phyloP scores from a whole-genome alignment of 192 early-diverging fungal genomes.

The Coemansia sp. region DNA sequence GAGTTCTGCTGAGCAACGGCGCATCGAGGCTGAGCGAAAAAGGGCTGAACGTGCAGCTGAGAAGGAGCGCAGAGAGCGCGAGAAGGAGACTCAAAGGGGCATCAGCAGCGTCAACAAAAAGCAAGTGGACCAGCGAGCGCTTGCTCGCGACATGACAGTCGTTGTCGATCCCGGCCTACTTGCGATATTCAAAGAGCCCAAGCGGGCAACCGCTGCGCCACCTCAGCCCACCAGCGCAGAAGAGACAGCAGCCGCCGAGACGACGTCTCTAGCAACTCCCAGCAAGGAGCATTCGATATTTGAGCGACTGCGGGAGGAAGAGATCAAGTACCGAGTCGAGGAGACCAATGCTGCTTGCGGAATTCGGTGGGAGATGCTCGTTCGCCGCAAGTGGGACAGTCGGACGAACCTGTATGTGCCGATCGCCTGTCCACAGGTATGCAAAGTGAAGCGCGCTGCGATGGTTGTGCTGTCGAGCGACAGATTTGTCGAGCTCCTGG shows the following conservation, averaged over 20 bases:
- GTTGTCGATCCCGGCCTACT: conserved; percentile 20
- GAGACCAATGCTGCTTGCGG: background rate
- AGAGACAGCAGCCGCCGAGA: background rate
- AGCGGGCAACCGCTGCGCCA: background rate
- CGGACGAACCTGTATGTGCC: conserved; percentile 27
- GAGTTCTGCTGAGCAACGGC: background rate
- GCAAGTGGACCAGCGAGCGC: conserved; percentile 4
- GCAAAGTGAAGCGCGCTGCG: conserved; percentile 6
- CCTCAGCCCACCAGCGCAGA: background rate
- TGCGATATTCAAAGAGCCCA: background rate
- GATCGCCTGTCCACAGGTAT: background rate
- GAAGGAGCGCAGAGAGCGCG: conserved; percentile 5
- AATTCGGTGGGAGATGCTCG: conserved; percentile 33
- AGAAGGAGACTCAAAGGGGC: background rate
- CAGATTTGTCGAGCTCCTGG: conserved; percentile 20
- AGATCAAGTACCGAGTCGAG: conserved; percentile 7
- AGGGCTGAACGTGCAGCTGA: background rate
- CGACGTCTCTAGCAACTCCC: too few species aligned
- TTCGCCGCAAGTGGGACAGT: conserved; percentile 34
- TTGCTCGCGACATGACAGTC: conserved; percentile 32
- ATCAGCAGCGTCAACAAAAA: conserved; percentile 17
- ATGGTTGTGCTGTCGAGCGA: conserved; percentile 28
- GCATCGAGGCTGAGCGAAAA: conserved; percentile 1
- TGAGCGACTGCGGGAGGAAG: background rate
- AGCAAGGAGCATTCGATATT: conserved; percentile 7